These are phyloP conservation scores for Physcomitrium patens DNA, from an alignment of 225 moss, liverwort and hornwort genomes.

Conservation along the genomic window DNA sequence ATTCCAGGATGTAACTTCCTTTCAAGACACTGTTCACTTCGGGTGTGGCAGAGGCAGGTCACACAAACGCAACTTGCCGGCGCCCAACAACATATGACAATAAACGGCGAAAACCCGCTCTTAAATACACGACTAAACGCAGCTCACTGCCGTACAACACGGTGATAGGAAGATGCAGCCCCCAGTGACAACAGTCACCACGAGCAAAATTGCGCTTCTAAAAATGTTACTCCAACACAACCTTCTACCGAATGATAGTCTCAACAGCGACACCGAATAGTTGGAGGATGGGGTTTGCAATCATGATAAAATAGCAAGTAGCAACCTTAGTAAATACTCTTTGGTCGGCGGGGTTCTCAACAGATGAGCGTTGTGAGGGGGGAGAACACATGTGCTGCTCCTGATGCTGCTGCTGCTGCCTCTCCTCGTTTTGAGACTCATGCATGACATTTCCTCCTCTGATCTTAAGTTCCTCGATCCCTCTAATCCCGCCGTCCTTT, in stretches of 20 bases:
- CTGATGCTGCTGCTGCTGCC: slow-evolving; percentile 70
- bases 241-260: slow-evolving; percentile 21
- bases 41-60: background rate
- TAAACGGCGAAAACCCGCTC: background rate
- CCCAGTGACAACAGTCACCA: slow-evolving; percentile 7
- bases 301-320: background rate
- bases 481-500: slow-evolving; percentile 30
- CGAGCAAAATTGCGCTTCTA: slow-evolving; percentile 17
- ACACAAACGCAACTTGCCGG: slow-evolving; percentile 5
- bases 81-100: slow-evolving; percentile 21
- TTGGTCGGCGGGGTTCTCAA: slow-evolving; percentile 53
- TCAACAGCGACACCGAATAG: slow-evolving; percentile 19
- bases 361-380: slow-evolving; percentile 62
- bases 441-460: slow-evolving; percentile 66
- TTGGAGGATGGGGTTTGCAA: slow-evolving; percentile 27
- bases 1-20: background rate
- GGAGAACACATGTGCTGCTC: slow-evolving; percentile 73
- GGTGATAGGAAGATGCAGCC: background rate
- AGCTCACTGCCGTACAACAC: slow-evolving; percentile 26
- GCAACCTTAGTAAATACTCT: slow-evolving; percentile 51
- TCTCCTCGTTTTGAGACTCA: slow-evolving; percentile 62
- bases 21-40: background rate
- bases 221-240: slow-evolving; percentile 26
- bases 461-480: slow-evolving; percentile 39
- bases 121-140: slow-evolving; percentile 1